phyloP scores from a whole-genome alignment of 176 grass and related monocot species.

The Musa troglodytarum region DNA sequence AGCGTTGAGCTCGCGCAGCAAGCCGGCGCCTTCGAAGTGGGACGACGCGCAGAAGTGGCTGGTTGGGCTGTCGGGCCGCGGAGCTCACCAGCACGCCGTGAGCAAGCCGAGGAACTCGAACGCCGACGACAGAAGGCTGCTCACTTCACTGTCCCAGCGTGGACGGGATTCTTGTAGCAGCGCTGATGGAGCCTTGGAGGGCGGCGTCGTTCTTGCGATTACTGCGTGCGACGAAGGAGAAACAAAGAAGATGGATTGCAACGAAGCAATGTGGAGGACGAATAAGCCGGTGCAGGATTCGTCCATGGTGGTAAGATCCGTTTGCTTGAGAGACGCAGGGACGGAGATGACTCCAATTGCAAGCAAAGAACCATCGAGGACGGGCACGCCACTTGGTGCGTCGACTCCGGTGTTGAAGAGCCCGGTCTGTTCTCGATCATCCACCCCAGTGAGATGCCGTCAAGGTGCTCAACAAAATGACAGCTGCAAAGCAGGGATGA shows the following conservation, averaged over 20 bases:
- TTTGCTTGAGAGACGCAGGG: slow-evolving; percentile 81
- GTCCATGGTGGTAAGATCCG: slow-evolving; percentile 24
- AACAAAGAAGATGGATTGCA: slow-evolving; percentile 71
- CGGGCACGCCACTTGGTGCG: slow-evolving; percentile 57
- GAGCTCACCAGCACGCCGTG: slow-evolving; percentile 25
- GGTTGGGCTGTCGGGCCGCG: slow-evolving; percentile 38
- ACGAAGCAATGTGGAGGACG: slow-evolving; percentile 12
- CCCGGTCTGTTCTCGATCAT: slow-evolving; percentile 59
- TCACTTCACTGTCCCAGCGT: slow-evolving; percentile 57
- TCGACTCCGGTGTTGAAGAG: slow-evolving; percentile 64
- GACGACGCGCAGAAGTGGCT: slow-evolving; percentile 99
- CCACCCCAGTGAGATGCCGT: slow-evolving; percentile 38
- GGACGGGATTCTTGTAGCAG: slow-evolving; percentile 85
- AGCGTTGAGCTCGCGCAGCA: slow-evolving; percentile 33
- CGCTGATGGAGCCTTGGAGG: slow-evolving; percentile 56
- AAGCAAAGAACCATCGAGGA: slow-evolving; percentile 91
- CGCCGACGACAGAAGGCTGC: slow-evolving; percentile 64
- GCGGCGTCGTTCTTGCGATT: slow-evolving; percentile 28
- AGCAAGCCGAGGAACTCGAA: slow-evolving; percentile 69
- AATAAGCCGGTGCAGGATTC: slow-evolving; percentile 11
- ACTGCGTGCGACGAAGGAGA: slow-evolving; percentile 47
- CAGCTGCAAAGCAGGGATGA: slow-evolving; percentile 16
- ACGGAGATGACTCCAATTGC: slow-evolving; percentile 98
- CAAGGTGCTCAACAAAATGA: slow-evolving; percentile 1
- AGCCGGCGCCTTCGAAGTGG: slow-evolving; percentile 86